These are phyloP conservation scores for Gossypium raimondii DNA, from an alignment of 345 rosid species.

Conservation along the genomic window DNA sequence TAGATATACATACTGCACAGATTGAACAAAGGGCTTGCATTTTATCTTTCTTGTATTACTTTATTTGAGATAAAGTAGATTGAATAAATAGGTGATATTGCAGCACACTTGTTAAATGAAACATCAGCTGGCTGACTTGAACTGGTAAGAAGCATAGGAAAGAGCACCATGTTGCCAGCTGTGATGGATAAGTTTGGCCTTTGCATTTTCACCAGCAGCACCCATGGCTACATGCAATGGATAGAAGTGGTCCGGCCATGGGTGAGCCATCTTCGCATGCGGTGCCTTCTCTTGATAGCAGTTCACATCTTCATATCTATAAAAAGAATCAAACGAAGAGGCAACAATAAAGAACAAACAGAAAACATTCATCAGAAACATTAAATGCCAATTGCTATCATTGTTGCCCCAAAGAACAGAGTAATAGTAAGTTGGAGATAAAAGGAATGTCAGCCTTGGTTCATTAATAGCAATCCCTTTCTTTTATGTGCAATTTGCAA, in stretches of 20 bases:
- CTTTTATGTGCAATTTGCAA: background rate
- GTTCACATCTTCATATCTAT: slow-evolving; percentile 77
- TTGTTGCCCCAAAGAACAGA: background rate
- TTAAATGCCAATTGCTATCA: background rate
- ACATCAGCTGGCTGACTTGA: slow-evolving; percentile 34
- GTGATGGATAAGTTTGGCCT: slow-evolving; percentile 66
- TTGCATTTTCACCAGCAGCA: slow-evolving; percentile 64
- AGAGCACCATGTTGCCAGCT: slow-evolving; percentile 72
- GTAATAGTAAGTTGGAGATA: background rate
- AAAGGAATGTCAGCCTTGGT: background rate
- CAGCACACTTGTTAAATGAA: background rate
- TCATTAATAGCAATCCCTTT: background rate
- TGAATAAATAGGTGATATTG: background rate
- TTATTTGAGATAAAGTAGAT: background rate
- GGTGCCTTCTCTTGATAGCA: slow-evolving; percentile 66
- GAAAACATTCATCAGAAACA: background rate
- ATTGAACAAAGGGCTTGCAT: background rate
- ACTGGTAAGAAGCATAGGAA: slow-evolving; percentile 80
- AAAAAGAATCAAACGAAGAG: background rate
- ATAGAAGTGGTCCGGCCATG: slow-evolving; percentile 81
- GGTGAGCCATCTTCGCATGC: slow-evolving; percentile 70
- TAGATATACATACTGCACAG: background rate
- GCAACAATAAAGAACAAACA: background rate
- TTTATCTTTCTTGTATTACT: background rate
- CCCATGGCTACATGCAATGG: slow-evolving; percentile 93